phyloP scores from a whole-genome alignment of 768 basidiomycete genomes.

The Rhizopogon vesiculosus region DNA sequence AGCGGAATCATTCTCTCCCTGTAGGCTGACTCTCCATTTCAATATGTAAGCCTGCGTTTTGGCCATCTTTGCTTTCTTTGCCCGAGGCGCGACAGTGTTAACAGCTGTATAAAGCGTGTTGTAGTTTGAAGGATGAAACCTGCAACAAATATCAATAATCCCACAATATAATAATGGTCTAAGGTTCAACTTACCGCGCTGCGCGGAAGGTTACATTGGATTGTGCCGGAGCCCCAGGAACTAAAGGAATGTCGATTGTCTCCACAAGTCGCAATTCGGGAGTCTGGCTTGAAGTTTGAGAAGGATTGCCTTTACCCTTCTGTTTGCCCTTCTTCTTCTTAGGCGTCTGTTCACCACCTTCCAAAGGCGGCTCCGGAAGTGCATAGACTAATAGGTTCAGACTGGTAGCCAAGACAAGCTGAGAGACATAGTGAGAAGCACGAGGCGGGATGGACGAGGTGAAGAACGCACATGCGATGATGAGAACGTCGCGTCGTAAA shows the following conservation, averaged over 20 bases:
- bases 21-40: conserved; percentile 65
- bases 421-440: background rate
- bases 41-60: conserved; percentile 59
- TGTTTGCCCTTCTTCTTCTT: conserved; percentile 30
- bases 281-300: conserved; percentile 9
- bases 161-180: background rate
- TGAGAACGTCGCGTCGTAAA: conserved; percentile 85
- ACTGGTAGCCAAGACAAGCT: conserved; percentile 69
- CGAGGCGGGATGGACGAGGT: background rate
- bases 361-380: conserved; percentile 32
- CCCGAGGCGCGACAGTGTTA: conserved; percentile 64
- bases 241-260: conserved; percentile 50
- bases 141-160: conserved; percentile 23
- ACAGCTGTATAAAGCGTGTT: conserved; percentile 63
- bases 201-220: conserved; percentile 55
- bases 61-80: conserved; percentile 45
- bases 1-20: conserved; percentile 55
- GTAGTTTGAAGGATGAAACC: conserved; percentile 51
- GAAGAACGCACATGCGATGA: conserved; percentile 45
- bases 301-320: conserved; percentile 30
- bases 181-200: conserved; percentile 38
- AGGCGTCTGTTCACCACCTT: conserved; percentile 12
- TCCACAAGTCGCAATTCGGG: conserved; percentile 38
- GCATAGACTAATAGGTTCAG: conserved; percentile 59
- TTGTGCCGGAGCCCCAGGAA: conserved; percentile 39